These are phyloP conservation scores for Globisporangium recalcitrans DNA, from an alignment of 352 stramenopile genomes.

Conservation along the genomic window DNA sequence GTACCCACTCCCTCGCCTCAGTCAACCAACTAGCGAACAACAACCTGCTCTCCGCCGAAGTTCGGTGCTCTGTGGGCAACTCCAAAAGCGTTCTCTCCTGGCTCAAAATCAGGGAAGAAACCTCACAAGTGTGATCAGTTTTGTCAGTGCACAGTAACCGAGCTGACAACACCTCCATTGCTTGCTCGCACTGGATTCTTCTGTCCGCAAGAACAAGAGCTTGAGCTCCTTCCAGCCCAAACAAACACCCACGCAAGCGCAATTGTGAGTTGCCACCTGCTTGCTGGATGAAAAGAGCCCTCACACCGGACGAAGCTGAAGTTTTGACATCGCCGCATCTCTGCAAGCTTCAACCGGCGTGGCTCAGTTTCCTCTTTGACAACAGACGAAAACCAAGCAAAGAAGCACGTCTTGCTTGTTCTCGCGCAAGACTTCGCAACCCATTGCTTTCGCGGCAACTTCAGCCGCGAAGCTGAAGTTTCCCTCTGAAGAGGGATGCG, in stretches of 20 bases:
- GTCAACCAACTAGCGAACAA: neutral
- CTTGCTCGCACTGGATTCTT: too few relatives aligned
- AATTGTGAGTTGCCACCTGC: too few relatives aligned
- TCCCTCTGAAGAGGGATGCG: constrained; percentile 2
- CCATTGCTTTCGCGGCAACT: neutral
- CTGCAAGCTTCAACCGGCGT: constrained; percentile 4
- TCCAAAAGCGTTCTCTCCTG: neutral
- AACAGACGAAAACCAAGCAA: neutral
- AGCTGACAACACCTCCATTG: too few relatives aligned
- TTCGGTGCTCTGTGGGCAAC: neutral
- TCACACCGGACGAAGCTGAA: constrained; percentile 3
- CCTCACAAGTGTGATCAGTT: too few relatives aligned
- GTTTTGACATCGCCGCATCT: constrained; percentile 10
- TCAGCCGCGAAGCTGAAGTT: constrained; percentile 12
- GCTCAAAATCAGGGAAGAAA: too few relatives aligned
- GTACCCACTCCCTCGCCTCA: neutral
- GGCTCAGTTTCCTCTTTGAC: constrained; percentile 3
- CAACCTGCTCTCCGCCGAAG: neutral
- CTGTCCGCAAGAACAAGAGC: too few relatives aligned
- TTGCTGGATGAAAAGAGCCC: neutral
- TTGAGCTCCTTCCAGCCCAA: neutral
- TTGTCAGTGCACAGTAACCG: too few relatives aligned
- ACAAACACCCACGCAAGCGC: neutral
- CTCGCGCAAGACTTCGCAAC: neutral
- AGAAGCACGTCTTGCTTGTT: neutral